These are phyloP conservation scores for Aureobasidium sp. DNA, from an alignment of 2,329 filamentous ascomycete species.

Conservation along the genomic window DNA sequence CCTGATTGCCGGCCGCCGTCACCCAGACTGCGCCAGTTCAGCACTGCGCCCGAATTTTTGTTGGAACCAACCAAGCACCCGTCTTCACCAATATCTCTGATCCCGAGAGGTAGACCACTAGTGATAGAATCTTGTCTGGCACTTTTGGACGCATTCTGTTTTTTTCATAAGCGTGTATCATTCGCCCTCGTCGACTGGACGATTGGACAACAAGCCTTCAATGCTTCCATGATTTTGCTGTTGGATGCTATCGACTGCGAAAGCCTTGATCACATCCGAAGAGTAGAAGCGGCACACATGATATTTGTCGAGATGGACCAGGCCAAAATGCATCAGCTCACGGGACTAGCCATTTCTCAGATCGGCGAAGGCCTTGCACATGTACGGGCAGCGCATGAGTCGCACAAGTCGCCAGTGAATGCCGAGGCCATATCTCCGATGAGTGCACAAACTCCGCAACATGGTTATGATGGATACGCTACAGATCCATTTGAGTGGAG, in stretches of 20 bases:
- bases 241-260: conserved; percentile 37
- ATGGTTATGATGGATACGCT: background rate
- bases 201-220: conserved; percentile 42
- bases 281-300: conserved; percentile 32
- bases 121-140: conserved; percentile 35
- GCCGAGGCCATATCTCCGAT: background rate
- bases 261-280: conserved; percentile 28
- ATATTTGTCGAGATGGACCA: conserved; percentile 36
- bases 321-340: conserved; percentile 37
- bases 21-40: background rate
- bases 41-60: background rate
- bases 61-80: too few species aligned
- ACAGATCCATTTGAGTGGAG: background rate
- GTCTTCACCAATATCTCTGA: conserved; percentile 8
- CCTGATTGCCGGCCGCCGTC: background rate
- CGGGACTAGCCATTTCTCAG: conserved; percentile 34
- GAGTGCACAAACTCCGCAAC: background rate
- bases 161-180: conserved; percentile 35
- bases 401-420: background rate
- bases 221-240: conserved; percentile 41
- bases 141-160: conserved; percentile 38
- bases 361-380: conserved; percentile 24
- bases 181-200: conserved; percentile 40
- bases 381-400: conserved; percentile 13
- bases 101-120: conserved; percentile 26